Evolutionary conservation across 2,329 filamentous ascomycete species (phyloP).

Genomic region (Beauveria sp.): DNA sequence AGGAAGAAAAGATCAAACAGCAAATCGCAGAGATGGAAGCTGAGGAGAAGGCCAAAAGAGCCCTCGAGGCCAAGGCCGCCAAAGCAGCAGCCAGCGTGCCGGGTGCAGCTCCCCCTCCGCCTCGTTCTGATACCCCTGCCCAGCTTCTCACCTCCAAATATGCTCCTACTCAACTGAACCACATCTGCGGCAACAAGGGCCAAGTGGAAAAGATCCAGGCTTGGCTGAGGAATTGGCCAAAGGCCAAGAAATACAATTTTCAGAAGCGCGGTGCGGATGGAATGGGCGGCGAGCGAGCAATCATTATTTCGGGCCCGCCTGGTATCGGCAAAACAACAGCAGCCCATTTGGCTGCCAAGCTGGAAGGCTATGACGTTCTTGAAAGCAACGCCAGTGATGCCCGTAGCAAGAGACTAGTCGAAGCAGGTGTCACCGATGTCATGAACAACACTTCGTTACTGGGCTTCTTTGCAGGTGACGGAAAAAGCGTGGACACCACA

Average conservation of each 20-base stretch:
- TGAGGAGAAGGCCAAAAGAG: conserved; percentile 58
- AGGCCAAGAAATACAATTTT: conserved; percentile 72
- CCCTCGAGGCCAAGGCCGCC: conserved; percentile 44
- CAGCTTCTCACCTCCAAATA: conserved; percentile 94
- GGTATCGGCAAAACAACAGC: conserved; percentile 98
- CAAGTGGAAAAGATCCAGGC: conserved; percentile 82
- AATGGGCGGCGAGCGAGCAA: conserved; percentile 73
- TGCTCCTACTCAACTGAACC: conserved; percentile 72
- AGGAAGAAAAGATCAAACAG: conserved; percentile 73
- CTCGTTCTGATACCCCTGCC: conserved; percentile 36
- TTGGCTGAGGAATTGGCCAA: conserved; percentile 80
- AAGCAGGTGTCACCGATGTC: conserved; percentile 78
- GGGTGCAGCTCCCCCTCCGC: conserved; percentile 15
- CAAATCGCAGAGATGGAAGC: conserved; percentile 80
- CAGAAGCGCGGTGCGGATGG: conserved; percentile 78
- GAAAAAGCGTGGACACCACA: conserved; percentile 66
- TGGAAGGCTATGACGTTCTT: conserved; percentile 88
- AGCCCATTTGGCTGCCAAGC: conserved; percentile 84
- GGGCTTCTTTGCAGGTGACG: conserved; percentile 81
- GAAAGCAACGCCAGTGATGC: conserved; percentile 96
- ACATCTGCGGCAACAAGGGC: conserved; percentile 92
- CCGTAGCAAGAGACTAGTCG: conserved; percentile 91
- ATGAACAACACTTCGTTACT: conserved; percentile 89
- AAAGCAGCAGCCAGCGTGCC: conserved; percentile 31
- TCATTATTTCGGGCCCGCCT: conserved; percentile 91